These are phyloP conservation scores for Kickxella alabastrina DNA, from an alignment of 192 early-diverging fungal genomes.

Conservation along the genomic window DNA sequence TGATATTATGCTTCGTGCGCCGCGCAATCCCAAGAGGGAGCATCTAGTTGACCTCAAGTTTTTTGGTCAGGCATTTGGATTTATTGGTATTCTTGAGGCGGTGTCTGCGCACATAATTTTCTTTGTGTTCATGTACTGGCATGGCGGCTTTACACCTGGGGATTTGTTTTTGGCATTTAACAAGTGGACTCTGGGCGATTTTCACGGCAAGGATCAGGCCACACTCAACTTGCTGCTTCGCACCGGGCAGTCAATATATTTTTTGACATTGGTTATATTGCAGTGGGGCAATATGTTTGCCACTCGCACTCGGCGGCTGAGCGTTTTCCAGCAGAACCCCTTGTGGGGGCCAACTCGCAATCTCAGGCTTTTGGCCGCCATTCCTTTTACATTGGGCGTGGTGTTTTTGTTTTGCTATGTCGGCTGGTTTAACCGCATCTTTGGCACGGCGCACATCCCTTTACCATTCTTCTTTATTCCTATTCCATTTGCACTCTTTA, in stretches of 20 bases:
- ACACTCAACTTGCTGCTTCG: slow-evolving; percentile 38
- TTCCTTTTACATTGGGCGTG: slow-evolving; percentile 27
- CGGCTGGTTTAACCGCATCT: slow-evolving; percentile 36
- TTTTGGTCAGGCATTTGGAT: slow-evolving; percentile 64
- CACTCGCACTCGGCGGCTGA: slow-evolving; percentile 33
- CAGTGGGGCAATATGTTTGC: slow-evolving; percentile 53
- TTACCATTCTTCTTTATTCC: not conserved
- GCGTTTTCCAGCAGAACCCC: slow-evolving; percentile 43
- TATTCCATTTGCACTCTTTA: not conserved
- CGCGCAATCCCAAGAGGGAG: slow-evolving; percentile 64
- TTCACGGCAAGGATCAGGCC: slow-evolving; percentile 32
- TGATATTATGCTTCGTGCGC: slow-evolving; percentile 60
- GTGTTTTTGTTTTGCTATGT: slow-evolving; percentile 30
- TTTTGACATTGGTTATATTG: slow-evolving; percentile 37
- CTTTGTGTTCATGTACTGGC: slow-evolving; percentile 55
- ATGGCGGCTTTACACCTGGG: slow-evolving; percentile 51
- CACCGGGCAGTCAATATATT: slow-evolving; percentile 62
- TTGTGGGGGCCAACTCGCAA: slow-evolving; percentile 40
- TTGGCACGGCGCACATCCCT: slow-evolving; percentile 54
- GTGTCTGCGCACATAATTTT: slow-evolving; percentile 62
- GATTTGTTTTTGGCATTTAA: slow-evolving; percentile 50
- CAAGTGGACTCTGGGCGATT: slow-evolving; percentile 45
- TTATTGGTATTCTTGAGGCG: slow-evolving; percentile 63
- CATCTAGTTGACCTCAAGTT: slow-evolving; percentile 57
- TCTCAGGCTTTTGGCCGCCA: slow-evolving; percentile 20